Percentiles rank a stretch among this genome's conserved stretches.
phyloP scores from a whole-genome alignment of 352 stramenopile genomes.

The Phytophthora pisi region DNA sequence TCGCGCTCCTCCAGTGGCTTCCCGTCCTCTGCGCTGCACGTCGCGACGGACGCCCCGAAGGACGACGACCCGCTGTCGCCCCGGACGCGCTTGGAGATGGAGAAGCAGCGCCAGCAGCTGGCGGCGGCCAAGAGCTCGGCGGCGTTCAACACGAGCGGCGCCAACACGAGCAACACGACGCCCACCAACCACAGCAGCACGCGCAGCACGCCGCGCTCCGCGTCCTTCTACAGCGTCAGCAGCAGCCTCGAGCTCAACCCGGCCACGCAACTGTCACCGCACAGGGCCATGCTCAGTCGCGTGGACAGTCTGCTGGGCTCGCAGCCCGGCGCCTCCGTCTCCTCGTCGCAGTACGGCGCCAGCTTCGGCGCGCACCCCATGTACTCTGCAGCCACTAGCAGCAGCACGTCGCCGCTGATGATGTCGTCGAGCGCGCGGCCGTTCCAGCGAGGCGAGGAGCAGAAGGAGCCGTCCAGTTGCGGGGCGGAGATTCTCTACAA shows the following conservation, averaged over 20 bases:
- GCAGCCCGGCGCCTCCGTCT: slow-evolving; percentile 6
- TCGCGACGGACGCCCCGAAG: slow-evolving; percentile 9
- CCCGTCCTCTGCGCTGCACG: slow-evolving; percentile 10
- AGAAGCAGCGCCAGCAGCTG: slow-evolving; percentile 41
- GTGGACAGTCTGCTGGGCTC: slow-evolving; percentile 59
- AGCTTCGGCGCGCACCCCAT: slow-evolving; percentile 11
- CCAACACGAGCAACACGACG: slow-evolving; percentile 40
- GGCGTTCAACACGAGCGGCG: slow-evolving; percentile 23
- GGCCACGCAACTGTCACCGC: slow-evolving; percentile 53
- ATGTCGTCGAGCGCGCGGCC: slow-evolving; percentile 16
- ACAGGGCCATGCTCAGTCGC: slow-evolving; percentile 64
- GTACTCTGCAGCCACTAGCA: slow-evolving; percentile 14
- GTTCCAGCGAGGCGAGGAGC: slow-evolving; percentile 42
- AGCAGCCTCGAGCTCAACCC: slow-evolving; percentile 18
- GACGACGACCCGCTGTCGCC: slow-evolving; percentile 58
- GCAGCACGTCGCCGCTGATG: slow-evolving; percentile 23
- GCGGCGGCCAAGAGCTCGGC: slow-evolving; percentile 13
- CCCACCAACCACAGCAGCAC: slow-evolving; percentile 32
- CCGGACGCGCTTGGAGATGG: slow-evolving; percentile 49
- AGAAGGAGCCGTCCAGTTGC: slow-evolving; percentile 63
- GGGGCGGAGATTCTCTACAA: slow-evolving; percentile 79
- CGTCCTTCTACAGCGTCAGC: slow-evolving; percentile 35
- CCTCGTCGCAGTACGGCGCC: slow-evolving; percentile 28
- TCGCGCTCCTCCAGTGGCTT: background rate
- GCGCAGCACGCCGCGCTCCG: slow-evolving; percentile 30